Evolutionary conservation across 257 asterid species (phyloP).

Genomic region (Solanum peruvianum): DNA sequence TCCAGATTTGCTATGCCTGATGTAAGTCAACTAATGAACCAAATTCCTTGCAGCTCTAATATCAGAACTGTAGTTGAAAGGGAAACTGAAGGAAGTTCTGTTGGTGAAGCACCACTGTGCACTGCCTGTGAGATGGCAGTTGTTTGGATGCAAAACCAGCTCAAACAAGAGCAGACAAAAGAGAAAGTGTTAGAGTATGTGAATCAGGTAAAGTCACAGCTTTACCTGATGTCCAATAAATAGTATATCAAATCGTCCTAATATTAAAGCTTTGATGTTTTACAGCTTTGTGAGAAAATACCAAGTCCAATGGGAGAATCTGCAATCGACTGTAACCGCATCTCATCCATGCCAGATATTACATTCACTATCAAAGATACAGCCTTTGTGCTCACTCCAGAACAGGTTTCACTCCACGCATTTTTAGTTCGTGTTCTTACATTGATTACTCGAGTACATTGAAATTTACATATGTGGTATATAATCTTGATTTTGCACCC

Average conservation of each 20-base stretch:
- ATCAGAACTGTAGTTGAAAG: constrained; percentile 63
- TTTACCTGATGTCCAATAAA: neutral
- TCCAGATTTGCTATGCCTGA: neutral
- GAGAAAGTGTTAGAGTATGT: constrained; percentile 62
- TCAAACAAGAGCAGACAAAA: constrained; percentile 44
- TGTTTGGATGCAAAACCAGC: constrained; percentile 84
- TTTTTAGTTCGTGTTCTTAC: neutral
- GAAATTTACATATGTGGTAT: neutral
- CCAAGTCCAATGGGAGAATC: constrained; percentile 92
- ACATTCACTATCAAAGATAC: constrained; percentile 58
- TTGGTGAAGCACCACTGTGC: constrained; percentile 44
- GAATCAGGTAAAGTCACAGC: constrained; percentile 43
- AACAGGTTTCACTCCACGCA: constrained; percentile 41
- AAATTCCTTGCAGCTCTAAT: constrained; percentile 48
- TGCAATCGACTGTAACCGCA: constrained; percentile 46
- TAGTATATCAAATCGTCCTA: neutral
- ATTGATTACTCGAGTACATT: neutral
- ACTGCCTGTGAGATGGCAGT: constrained; percentile 91
- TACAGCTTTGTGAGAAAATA: constrained; percentile 72
- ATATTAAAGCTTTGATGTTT: constrained; percentile 1
- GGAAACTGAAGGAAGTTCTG: constrained; percentile 28
- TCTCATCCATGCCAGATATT: constrained; percentile 51
- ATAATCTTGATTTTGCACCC: neutral
- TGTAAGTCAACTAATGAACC: neutral
- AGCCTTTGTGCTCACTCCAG: constrained; percentile 57